Conservation (phyloP, 768 basidiomycete genomes). For the Tulasnella sp. region DNA sequence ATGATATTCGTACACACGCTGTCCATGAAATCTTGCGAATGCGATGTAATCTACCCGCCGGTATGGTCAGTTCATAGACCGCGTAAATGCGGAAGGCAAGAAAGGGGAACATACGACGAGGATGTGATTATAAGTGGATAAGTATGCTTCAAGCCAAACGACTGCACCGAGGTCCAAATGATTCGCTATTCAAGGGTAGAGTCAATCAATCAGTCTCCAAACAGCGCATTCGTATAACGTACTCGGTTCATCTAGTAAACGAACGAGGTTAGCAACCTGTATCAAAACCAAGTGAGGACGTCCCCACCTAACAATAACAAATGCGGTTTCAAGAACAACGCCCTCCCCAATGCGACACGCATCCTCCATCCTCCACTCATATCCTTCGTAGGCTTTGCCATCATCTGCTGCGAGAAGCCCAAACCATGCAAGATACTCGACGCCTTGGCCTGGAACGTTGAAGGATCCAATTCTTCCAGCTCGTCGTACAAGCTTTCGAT, state of each 20-base stretch:
- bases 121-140: conserved; percentile 97
- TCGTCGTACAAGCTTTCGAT: conserved; percentile 89
- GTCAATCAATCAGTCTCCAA: neutral
- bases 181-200: conserved; percentile 44
- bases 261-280: neutral
- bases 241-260: conserved; percentile 21
- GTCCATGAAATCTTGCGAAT: conserved; percentile 99
- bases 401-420: conserved; percentile 82
- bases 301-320: conserved; percentile 82
- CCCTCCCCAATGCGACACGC: conserved; percentile 93
- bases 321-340: conserved; percentile 94
- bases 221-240: neutral
- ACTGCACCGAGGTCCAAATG: conserved; percentile 95
- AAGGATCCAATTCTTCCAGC: conserved; percentile 92
- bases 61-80: neutral
- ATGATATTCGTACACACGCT: conserved; percentile 95
- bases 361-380: conserved; percentile 99
- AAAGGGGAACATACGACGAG: conserved; percentile 40
- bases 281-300: conserved; percentile 17
- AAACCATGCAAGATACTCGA: conserved; percentile 95
- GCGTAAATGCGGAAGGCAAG: neutral
- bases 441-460: conserved; percentile 91
- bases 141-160: conserved; percentile 97
- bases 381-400: conserved; percentile 93
- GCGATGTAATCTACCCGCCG: conserved; percentile 56